Evolutionary conservation across 2,329 filamentous ascomycete species (phyloP).

Genomic region (Diplodia scrobiculata): DNA sequence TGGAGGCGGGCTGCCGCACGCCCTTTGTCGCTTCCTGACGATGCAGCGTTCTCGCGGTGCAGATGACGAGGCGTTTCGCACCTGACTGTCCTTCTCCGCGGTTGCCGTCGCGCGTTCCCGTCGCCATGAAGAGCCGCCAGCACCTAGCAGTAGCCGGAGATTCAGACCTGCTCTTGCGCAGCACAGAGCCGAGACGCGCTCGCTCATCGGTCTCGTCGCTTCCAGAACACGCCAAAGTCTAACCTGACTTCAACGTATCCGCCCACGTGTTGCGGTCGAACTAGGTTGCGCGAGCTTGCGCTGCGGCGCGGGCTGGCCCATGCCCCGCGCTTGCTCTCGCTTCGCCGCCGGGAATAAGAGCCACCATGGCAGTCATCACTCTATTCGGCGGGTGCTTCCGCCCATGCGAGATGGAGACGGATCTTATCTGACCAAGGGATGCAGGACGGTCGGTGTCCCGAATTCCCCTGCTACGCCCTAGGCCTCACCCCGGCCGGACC

Average conservation of each 20-base stretch:
- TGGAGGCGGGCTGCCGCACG: not conserved
- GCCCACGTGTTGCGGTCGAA: not conserved
- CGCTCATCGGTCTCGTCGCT: not conserved
- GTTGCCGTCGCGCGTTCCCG: not conserved
- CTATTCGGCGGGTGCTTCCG: conserved; percentile 15
- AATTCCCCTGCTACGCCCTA: not conserved
- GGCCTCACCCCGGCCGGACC: not conserved
- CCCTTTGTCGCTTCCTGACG: not conserved
- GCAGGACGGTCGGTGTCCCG: not conserved
- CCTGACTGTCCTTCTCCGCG: not conserved
- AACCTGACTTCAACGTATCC: not conserved
- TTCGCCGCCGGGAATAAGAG: conserved; percentile 19
- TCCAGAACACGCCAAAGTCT: conserved; percentile 2
- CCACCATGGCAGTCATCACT: conserved; percentile 5
- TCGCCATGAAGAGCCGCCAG: not conserved
- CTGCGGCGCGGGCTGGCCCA: not conserved
- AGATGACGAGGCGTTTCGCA: not conserved
- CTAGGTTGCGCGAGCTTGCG: not conserved
- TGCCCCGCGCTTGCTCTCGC: not conserved
- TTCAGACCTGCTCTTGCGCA: not conserved
- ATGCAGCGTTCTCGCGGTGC: not conserved
- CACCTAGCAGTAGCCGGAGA: not conserved
- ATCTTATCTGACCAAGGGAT: not conserved
- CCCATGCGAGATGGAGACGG: not conserved
- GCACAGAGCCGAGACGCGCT: not conserved